A percentile compares a stretch with the other conserved stretches of the same genome.
These are phyloP conservation scores for Cryomyces minteri DNA, from an alignment of 495 filamentous ascomycete genomes.

Conservation along the genomic window DNA sequence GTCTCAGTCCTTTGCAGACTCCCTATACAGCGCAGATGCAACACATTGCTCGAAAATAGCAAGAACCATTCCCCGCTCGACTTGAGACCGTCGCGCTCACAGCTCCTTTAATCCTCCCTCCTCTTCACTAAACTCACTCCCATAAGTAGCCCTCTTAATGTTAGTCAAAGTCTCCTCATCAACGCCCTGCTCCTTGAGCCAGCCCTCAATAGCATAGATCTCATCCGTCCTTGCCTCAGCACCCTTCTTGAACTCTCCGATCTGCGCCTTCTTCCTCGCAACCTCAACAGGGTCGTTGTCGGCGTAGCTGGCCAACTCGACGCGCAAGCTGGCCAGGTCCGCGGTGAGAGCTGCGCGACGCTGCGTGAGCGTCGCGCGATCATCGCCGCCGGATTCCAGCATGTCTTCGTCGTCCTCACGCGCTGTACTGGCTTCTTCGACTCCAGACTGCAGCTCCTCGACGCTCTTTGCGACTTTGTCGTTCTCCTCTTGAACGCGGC, in stretches of 20 bases:
- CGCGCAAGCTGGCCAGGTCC: conserved; percentile 21
- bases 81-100: conserved; percentile 2
- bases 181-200: conserved; percentile 29
- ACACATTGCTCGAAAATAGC: too few relatives aligned
- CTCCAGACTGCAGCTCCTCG: conserved; percentile 22
- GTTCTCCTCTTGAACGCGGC: conserved; percentile 33
- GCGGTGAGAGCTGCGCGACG: conserved; percentile 15
- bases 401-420: conserved; percentile 23
- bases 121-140: conserved; percentile 39
- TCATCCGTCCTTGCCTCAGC: conserved; percentile 7
- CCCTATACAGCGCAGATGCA: too few relatives aligned
- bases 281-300: conserved; percentile 34
- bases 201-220: conserved; percentile 32
- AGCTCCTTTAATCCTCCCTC: conserved; percentile 41
- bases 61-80: too few relatives aligned
- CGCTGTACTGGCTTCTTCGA: conserved; percentile 25
- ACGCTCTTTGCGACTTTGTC: conserved; percentile 24
- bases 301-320: conserved; percentile 28
- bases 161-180: conserved; percentile 32
- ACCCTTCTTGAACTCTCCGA: conserved; percentile 14
- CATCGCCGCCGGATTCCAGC: conserved; percentile 12
- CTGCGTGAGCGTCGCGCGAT: conserved; percentile 14
- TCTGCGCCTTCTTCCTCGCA: conserved; percentile 30
- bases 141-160: conserved; percentile 39
- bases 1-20: too few relatives aligned